phyloP scores from a whole-genome alignment of 352 stramenopile species.

The Globisporangium parvum region DNA sequence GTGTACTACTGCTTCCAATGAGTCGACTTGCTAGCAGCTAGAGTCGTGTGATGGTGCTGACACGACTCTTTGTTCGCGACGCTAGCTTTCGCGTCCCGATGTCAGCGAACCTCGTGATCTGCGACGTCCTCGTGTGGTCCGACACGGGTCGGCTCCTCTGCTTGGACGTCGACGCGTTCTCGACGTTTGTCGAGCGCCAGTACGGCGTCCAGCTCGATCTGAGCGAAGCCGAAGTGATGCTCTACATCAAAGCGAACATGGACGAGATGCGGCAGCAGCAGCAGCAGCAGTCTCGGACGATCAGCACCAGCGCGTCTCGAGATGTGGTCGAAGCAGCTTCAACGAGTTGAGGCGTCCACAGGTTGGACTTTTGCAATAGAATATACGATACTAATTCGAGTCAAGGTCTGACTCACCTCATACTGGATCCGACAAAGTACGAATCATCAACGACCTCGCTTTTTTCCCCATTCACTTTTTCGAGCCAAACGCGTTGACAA shows the following conservation, averaged over 20 bases:
- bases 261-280: slow-evolving; percentile 46
- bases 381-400: too few relatives aligned
- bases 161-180: slow-evolving; percentile 60
- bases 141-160: slow-evolving; percentile 56
- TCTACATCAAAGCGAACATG: slow-evolving; percentile 68
- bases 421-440: too few relatives aligned
- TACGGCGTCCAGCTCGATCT: slow-evolving; percentile 68
- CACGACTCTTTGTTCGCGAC: neutral
- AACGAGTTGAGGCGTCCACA: too few relatives aligned
- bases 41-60: neutral
- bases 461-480: too few relatives aligned
- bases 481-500: neutral
- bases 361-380: too few relatives aligned
- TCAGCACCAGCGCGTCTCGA: neutral
- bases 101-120: slow-evolving; percentile 39
- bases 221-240: slow-evolving; percentile 47
- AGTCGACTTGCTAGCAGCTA: neutral
- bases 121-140: slow-evolving; percentile 62
- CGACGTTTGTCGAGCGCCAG: slow-evolving; percentile 45
- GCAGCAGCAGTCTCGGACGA: slow-evolving; percentile 1
- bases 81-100: slow-evolving; percentile 31
- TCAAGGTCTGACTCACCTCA: too few relatives aligned
- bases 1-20: too few relatives aligned
- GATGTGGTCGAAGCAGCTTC: too few relatives aligned
- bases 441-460: too few relatives aligned